phyloP scores from a whole-genome alignment of 129 eudicot species.

The Deinandra increscens region DNA sequence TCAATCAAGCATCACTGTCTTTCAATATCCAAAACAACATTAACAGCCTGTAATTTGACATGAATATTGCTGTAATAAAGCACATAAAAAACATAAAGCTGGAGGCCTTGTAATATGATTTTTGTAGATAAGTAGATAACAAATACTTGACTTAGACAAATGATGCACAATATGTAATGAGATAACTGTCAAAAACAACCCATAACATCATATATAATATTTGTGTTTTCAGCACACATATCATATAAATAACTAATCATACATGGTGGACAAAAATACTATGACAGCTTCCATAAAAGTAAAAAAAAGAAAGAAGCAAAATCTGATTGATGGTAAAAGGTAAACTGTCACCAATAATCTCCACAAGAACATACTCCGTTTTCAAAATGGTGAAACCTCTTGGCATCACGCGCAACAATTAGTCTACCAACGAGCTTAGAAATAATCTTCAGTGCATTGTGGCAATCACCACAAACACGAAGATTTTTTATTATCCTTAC shows the following conservation, averaged over 20 bases:
- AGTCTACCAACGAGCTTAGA: slow-evolving; percentile 20
- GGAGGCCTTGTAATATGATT: not conserved
- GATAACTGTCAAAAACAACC: not conserved
- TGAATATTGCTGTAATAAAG: not conserved
- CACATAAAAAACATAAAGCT: not conserved
- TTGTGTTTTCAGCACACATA: not conserved
- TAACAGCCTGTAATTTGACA: not conserved
- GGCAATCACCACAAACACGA: slow-evolving; percentile 19
- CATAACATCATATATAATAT: not conserved
- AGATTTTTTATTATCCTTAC: slow-evolving; percentile 13
- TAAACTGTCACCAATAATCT: slow-evolving; percentile 17
- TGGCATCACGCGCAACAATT: slow-evolving; percentile 20
- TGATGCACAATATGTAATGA: not conserved
- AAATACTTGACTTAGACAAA: not conserved
- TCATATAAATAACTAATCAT: slow-evolving; percentile 5
- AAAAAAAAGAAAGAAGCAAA: not conserved
- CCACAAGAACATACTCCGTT: slow-evolving; percentile 17
- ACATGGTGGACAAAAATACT: slow-evolving; percentile 1
- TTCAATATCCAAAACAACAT: slow-evolving; percentile 1
- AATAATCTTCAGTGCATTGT: slow-evolving; percentile 11
- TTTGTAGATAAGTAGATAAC: not conserved
- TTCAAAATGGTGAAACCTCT: slow-evolving; percentile 18
- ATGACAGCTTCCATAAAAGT: not conserved
- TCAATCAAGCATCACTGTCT: not conserved
- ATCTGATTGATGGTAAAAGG: not conserved